These are phyloP conservation scores for Globisporangium ultimum DNA, from an alignment of 352 stramenopile species.

Conservation along the genomic window DNA sequence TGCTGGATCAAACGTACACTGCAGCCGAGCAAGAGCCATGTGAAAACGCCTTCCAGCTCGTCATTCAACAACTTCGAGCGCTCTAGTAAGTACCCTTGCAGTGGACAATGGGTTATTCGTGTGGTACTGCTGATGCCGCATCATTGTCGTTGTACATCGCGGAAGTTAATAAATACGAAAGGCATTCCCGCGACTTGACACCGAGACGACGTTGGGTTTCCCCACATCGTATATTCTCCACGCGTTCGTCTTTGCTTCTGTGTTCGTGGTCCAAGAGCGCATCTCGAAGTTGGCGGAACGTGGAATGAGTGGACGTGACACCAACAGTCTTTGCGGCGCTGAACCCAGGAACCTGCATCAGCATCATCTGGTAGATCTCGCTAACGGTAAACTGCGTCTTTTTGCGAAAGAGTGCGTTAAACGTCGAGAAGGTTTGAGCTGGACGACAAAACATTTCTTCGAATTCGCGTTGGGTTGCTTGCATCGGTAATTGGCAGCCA, in stretches of 20 bases:
- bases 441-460: conserved; percentile 43
- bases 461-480: conserved; percentile 14
- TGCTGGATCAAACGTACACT: conserved; percentile 63
- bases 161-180: conserved; percentile 33
- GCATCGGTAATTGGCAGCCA: conserved; percentile 6
- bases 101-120: not conserved
- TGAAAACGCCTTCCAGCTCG: conserved; percentile 30
- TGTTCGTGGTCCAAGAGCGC: conserved; percentile 21
- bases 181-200: conserved; percentile 23
- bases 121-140: not conserved
- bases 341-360: conserved; percentile 66
- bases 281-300: conserved; percentile 42
- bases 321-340: conserved; percentile 52
- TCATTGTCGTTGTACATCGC: conserved; percentile 28
- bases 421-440: conserved; percentile 42
- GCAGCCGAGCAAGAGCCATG: conserved; percentile 39
- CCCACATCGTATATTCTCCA: conserved; percentile 45
- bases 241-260: conserved; percentile 12
- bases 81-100: conserved; percentile 20
- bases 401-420: conserved; percentile 78
- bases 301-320: conserved; percentile 39
- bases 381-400: conserved; percentile 63
- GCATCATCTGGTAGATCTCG: conserved; percentile 83
- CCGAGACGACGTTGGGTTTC: conserved; percentile 50
- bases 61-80: conserved; percentile 46